A percentile compares a stretch with the other conserved stretches of the same genome.
phyloP scores from a whole-genome alignment of 2,329 filamentous ascomycete genomes.

The Dryadomyces quercus-mongolicae region DNA sequence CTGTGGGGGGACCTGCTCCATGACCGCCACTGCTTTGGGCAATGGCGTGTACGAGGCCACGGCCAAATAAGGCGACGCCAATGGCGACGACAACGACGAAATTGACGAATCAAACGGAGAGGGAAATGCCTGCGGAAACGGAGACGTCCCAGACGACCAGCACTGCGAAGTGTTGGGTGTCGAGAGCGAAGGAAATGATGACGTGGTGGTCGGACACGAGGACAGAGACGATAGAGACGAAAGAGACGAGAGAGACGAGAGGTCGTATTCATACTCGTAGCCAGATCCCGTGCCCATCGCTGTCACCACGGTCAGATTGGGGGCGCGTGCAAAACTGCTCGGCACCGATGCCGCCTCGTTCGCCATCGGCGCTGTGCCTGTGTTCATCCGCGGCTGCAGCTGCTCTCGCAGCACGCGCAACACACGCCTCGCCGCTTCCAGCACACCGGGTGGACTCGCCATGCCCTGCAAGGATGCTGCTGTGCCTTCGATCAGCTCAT shows the following conservation, averaged over 20 bases:
- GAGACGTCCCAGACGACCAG: neutral
- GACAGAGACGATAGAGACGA: conserved; percentile 1
- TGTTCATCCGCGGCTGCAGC: neutral
- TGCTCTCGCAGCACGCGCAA: neutral
- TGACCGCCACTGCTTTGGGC: neutral
- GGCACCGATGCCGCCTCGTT: neutral
- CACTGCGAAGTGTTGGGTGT: conserved; percentile 6
- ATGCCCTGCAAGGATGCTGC: conserved; percentile 1
- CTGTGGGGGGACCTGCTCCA: neutral
- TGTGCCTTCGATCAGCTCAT: conserved; percentile 7
- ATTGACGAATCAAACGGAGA: conserved; percentile 5
- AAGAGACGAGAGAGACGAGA: conserved; percentile 1
- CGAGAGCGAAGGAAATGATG: conserved; percentile 5
- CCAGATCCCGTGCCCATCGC: too few species aligned
- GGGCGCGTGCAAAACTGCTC: neutral
- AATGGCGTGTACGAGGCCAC: neutral
- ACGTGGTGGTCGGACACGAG: conserved; percentile 3
- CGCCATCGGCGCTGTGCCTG: neutral
- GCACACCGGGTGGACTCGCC: conserved; percentile 2
- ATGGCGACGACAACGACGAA: neutral
- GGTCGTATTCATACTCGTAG: neutral
- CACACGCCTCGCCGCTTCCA: conserved; percentile 7
- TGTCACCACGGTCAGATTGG: neutral
- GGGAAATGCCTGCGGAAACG: neutral
- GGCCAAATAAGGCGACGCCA: neutral